Base-by-base conservation (phyloP, 805 yeast genomes). In the Wickerhamomyces mucosus region DNA sequence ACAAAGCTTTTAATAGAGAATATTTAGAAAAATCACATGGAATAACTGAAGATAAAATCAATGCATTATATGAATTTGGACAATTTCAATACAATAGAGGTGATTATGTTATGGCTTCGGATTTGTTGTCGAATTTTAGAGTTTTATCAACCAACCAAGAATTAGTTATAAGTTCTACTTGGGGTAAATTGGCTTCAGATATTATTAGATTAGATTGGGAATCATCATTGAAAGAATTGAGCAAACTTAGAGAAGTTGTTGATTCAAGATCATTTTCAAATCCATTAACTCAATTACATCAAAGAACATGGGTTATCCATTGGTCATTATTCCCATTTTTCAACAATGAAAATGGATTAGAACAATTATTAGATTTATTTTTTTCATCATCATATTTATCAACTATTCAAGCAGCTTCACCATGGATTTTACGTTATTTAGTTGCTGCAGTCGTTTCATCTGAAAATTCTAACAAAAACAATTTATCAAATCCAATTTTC, bases 111-210 rank as follows among this genome's bases (percentile, higher is more conserved):
- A 64, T 67, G 59, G 76, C 79, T 6, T 63, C 74, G 20, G 79
- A 75, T 48, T 54, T 74, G 33, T 55, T 74, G 41, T 66, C 65
- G 44, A 75, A 71, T 49, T 75, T 73, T 50, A 59, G 77, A 50
- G 61, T 69, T 11, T 55, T 75, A 15, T 70, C 78, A 8, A 65
- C 69, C 15, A 65, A 72, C 51, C 55, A 56, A 38, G 70, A 69
- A 18, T 53, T 66, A 38, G 62, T 67, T 40, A 50, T 67, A 34
- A 67, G 71, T 38, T 75, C 78, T 15, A 72, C 79, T 4, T 77
- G 84, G 82, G 83, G 83, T 42, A 68, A 67, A 50, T 58, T 75
- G n/a, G 78, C 82, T 2, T 61, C 72, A 18, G 78, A 72, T 39
- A 70, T 77, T 41, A 59, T 73, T 34, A 58, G 68, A 21, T 51